Base-by-base conservation (phyloP, 306 rosid species). In the Medicago lupulina region DNA sequence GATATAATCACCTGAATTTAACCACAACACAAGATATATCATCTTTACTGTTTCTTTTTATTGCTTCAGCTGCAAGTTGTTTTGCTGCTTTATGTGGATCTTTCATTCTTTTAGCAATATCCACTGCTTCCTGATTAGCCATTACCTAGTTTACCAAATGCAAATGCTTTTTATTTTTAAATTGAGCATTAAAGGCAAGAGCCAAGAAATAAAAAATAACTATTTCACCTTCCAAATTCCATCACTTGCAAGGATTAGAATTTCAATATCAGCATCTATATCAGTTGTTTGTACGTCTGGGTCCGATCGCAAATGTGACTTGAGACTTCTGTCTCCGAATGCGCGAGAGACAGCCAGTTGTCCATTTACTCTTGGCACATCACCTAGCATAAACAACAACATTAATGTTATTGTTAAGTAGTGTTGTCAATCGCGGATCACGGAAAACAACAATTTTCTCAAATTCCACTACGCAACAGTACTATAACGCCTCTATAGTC, bases 331-430 rank as follows among this genome's bases (percentile, higher is more conserved):
- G 82, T 93, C 97, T 60, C 97, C 97, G 40, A 93, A 93, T 41
- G 98, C 98, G 13, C 97, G 97, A 61, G 98, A 89, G 78, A 91
- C 98, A 3, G 97, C 98, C 36, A 93, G 82, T 83, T 93, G 96
- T n/a, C 98, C 98, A 8, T 93, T 91, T 61, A 93, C 98, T 86
- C 97, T 80, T 54, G 97, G 97, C 51, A 93, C 97, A 44, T 93
- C 98, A 82, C 97, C 97, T 91, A 34, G 62, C 25, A 75, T 57
- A 2, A 44, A 38, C 79, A 80, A 51, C 70, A 67, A 54, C 31
- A 28, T 28, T 77, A 74, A 76, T 80, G 46, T 74, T 8, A 66
- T 61, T 49, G 50, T 70, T 67, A 25, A 44, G 40, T 19, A 18
- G 28, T 19, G 9, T 55, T 19, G 19, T 50, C 57, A n/a, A 50